Percentiles rank a stretch among this genome's conserved stretches.
These are phyloP conservation scores for Gossypium rotundifolium DNA, from an alignment of 345 rosid species.

Conservation along the genomic window DNA sequence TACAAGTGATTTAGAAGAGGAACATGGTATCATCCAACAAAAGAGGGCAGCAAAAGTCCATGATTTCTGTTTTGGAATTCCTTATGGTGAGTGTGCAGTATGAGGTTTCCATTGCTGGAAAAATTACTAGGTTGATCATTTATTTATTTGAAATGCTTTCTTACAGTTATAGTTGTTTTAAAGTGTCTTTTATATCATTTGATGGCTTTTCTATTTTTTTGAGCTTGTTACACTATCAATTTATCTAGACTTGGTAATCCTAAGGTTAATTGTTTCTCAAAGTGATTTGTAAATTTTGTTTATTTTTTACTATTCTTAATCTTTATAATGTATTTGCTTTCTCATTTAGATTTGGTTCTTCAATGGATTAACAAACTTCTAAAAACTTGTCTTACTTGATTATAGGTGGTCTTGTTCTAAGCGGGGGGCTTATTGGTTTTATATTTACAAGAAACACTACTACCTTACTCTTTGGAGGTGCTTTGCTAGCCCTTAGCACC, in stretches of 20 bases:
- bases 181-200: neutral
- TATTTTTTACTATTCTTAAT: neutral
- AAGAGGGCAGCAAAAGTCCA: conserved; percentile 66
- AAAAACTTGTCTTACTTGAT: conserved; percentile 8
- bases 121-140: neutral
- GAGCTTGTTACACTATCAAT: neutral
- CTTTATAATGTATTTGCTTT: neutral
- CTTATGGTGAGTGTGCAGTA: conserved; percentile 62
- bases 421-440: conserved; percentile 72
- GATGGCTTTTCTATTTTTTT: neutral
- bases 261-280: neutral
- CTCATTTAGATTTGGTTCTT: neutral
- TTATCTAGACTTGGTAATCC: neutral
- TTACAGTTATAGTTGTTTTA: neutral
- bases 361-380: neutral
- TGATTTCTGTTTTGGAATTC: conserved; percentile 93
- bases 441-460: conserved; percentile 58
- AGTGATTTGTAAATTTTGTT: neutral
- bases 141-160: conserved; percentile 1
- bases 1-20: conserved; percentile 25
- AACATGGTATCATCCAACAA: conserved; percentile 27
- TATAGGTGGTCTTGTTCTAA: conserved; percentile 62
- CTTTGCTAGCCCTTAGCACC: conserved; percentile 76
- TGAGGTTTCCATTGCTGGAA: neutral
- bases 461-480: conserved; percentile 66